Percentiles rank a stretch among this genome's conserved stretches.
Evolutionary conservation across 1,284 basidiomycete species (phyloP).

Genomic region (Tremellales sp.): DNA sequence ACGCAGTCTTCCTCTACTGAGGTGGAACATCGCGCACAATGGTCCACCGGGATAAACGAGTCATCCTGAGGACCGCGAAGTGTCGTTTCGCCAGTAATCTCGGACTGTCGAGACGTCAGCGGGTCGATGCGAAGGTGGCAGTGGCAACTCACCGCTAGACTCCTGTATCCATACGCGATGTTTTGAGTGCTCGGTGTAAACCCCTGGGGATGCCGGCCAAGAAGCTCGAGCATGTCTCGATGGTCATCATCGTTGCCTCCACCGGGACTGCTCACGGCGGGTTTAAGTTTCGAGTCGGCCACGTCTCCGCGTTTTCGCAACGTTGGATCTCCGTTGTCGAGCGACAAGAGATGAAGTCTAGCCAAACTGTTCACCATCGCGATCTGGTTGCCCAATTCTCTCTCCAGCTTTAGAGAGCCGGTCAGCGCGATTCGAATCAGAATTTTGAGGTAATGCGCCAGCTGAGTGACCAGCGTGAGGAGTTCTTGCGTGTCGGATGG

Average conservation of each 20-base stretch:
- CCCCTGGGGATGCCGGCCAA: conserved; percentile 40
- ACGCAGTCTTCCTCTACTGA: conserved; percentile 98
- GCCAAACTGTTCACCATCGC: conserved; percentile 89
- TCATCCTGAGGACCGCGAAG: conserved; percentile 53
- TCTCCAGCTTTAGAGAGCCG: conserved; percentile 89
- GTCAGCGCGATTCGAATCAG: conserved; percentile 97
- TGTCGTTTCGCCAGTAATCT: conserved; percentile 80
- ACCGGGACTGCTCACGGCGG: conserved; percentile 4
- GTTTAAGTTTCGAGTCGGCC: conserved; percentile 14
- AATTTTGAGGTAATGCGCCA: conserved; percentile 99
- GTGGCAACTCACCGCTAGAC: conserved; percentile 61
- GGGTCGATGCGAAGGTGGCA: too few relatives aligned
- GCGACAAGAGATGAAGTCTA: conserved; percentile 83
- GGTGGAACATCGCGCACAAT: conserved; percentile 80
- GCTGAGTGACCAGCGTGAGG: conserved; percentile 93
- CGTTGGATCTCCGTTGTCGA: conserved; percentile 78
- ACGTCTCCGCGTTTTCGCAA: conserved; percentile 53
- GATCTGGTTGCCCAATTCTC: conserved; percentile 74
- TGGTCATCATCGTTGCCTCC: conserved; percentile 34
- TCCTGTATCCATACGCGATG: conserved; percentile 73
- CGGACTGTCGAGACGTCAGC: conserved; percentile 56
- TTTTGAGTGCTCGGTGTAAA: conserved; percentile 68
- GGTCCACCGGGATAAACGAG: conserved; percentile 57
- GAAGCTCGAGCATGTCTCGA: conserved; percentile 37
- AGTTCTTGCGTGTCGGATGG: conserved; percentile 86